A percentile compares a stretch with the other conserved stretches of the same genome.
phyloP scores from a whole-genome alignment of 306 rosid species.

The Sicyos edulis region DNA sequence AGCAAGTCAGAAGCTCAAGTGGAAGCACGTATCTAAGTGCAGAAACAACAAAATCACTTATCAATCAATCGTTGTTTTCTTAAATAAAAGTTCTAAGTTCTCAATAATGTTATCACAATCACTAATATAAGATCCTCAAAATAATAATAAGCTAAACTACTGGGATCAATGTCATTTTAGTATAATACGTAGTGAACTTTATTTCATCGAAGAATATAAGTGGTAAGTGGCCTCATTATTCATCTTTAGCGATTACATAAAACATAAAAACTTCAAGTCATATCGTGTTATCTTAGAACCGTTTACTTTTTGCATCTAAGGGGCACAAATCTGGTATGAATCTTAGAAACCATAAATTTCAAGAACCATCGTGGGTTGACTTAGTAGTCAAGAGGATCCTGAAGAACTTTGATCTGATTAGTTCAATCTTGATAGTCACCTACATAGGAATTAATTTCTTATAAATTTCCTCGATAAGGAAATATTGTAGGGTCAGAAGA shows the following conservation, averaged over 20 bases:
- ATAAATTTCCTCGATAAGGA: too few species aligned
- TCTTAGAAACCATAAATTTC: background rate
- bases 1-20: background rate
- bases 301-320: background rate
- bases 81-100: background rate
- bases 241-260: background rate
- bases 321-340: constrained; percentile 7
- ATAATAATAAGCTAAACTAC: constrained; percentile 3
- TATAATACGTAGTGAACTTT: background rate
- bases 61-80: too few species aligned
- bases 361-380: too few species aligned
- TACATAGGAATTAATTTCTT: too few species aligned
- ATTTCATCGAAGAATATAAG: background rate
- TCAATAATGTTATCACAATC: background rate
- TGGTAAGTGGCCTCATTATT: background rate
- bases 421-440: too few species aligned
- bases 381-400: too few species aligned
- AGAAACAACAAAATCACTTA: background rate
- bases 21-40: background rate
- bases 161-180: background rate
- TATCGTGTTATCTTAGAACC: background rate
- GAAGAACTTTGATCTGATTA: too few species aligned
- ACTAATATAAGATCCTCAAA: background rate
- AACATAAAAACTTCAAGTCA: background rate
- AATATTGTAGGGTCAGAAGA: too few species aligned